Percentiles rank a stretch among this genome's conserved stretches.
phyloP scores from a whole-genome alignment of 139 green algal genomes.

The Volvox reticuliferus region DNA sequence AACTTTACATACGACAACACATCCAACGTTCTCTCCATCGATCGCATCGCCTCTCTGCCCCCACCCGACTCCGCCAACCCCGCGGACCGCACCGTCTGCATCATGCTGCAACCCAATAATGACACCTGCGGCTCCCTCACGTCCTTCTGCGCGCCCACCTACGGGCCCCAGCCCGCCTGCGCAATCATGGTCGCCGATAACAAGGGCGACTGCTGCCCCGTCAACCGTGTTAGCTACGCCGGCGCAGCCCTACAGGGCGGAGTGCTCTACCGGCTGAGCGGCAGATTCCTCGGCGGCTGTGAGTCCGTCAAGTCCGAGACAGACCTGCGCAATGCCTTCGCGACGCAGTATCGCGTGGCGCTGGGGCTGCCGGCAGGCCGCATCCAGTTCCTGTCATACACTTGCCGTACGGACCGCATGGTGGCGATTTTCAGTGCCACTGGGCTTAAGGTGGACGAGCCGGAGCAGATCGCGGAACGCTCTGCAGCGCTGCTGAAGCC shows the following conservation, averaged over 20 bases:
- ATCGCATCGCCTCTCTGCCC: not conserved
- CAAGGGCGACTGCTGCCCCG: conserved; percentile 10
- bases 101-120: not conserved
- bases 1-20: not conserved
- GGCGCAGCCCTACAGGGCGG: not conserved
- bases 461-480: not conserved
- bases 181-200: not conserved
- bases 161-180: not conserved
- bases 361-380: not conserved
- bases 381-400: conserved; percentile 24
- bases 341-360: not conserved
- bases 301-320: not conserved
- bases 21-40: conserved; percentile 8
- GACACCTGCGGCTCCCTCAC: not conserved
- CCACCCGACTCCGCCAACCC: not conserved
- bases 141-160: not conserved
- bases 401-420: not conserved
- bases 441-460: not conserved
- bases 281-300: not conserved
- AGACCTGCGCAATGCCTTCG: not conserved
- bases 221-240: not conserved
- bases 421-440: not conserved
- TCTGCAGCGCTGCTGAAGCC: not conserved
- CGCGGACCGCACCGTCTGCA: not conserved
- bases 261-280: not conserved